Base-by-base conservation (phyloP, 2,329 filamentous ascomycete genomes). In the Penicillium concentricum region DNA sequence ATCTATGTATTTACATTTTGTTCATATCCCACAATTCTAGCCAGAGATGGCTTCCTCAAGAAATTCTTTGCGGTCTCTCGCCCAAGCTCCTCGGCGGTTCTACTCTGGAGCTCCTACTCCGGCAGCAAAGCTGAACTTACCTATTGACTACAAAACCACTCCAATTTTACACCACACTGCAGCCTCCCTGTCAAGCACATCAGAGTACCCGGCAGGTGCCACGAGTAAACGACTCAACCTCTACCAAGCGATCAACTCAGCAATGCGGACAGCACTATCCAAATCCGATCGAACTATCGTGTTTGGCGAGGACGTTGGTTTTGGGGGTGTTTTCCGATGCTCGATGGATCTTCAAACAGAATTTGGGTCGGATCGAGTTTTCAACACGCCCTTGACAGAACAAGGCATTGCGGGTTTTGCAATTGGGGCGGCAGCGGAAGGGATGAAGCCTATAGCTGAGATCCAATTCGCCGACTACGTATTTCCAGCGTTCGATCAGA, bases 381-480 rank as follows among this genome's bases (percentile, higher is more conserved):
- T 99, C 81, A 97, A 99, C 76, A 97, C 92, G 18, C 94, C 94
- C 0, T 77, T 99, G 64, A 91, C 88, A 34, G 94, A 99, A 72
- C 94, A 97, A 75, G 94, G 93, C 1, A 93, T 99, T 63, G 84
- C 95, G 57, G 94, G 94, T 0, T 97, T 97, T 70, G 94, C 88
- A 12, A 92, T 97, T 64, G 94, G 94, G 2, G 86, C 88, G 35
- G 92, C 93, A 0, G 90, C 91, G 7, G 89, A 96, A 77, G 93
- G 93, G 24, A 92, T 96, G 89, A 88, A 89, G 56, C 91, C 94
- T 0, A 85, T 97, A 24, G 93, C 93, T 0, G 94, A 99, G 78
- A 92, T 97, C 54, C 92, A 97, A 72, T 97, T 97, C 70, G 92
- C 92, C 57, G 92, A 97, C 72, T 97, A 97, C 72, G 87, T 96